Conservation (phyloP, 805 yeast species). For the Phaffomyces antillensis region DNA sequence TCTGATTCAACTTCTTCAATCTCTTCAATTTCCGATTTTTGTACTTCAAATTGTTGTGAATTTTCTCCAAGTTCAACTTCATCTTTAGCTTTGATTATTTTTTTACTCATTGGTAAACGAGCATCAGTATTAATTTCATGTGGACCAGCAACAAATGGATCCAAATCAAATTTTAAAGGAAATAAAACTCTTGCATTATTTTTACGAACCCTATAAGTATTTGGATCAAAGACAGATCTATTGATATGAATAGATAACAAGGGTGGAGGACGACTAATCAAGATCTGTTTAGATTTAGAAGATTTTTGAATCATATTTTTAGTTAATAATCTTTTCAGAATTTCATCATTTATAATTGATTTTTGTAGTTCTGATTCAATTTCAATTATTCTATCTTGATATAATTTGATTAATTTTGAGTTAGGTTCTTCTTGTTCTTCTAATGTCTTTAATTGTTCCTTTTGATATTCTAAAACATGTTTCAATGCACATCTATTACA, state of each 20-base stretch:
- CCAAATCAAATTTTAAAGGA: slow-evolving; percentile 60
- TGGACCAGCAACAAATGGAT: slow-evolving; percentile 63
- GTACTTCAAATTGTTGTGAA: slow-evolving; percentile 1
- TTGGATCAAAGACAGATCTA: slow-evolving; percentile 87
- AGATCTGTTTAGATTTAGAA: slow-evolving; percentile 77
- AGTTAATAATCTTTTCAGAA: slow-evolving; percentile 65
- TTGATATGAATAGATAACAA: slow-evolving; percentile 81
- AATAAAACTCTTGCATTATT: slow-evolving; percentile 78
- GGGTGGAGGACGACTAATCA: slow-evolving; percentile 76
- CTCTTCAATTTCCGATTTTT: background rate
- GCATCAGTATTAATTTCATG: slow-evolving; percentile 75
- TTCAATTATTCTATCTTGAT: slow-evolving; percentile 39
- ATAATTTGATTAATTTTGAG: slow-evolving; percentile 27
- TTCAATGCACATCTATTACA: slow-evolving; percentile 86
- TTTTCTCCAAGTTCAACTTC: slow-evolving; percentile 5
- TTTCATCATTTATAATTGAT: slow-evolving; percentile 73
- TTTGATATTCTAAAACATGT: slow-evolving; percentile 48
- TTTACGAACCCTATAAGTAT: slow-evolving; percentile 75
- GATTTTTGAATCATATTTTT: slow-evolving; percentile 68
- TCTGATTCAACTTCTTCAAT: background rate
- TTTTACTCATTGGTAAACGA: slow-evolving; percentile 58
- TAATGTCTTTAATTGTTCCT: slow-evolving; percentile 28
- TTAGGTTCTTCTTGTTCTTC: slow-evolving; percentile 15
- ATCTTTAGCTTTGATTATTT: slow-evolving; percentile 17
- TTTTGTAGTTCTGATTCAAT: slow-evolving; percentile 49